Percentiles rank a stretch among this genome's conserved stretches.
Evolutionary conservation across 139 green algal genomes (phyloP).

Genomic region (Picochlorum sp.): DNA sequence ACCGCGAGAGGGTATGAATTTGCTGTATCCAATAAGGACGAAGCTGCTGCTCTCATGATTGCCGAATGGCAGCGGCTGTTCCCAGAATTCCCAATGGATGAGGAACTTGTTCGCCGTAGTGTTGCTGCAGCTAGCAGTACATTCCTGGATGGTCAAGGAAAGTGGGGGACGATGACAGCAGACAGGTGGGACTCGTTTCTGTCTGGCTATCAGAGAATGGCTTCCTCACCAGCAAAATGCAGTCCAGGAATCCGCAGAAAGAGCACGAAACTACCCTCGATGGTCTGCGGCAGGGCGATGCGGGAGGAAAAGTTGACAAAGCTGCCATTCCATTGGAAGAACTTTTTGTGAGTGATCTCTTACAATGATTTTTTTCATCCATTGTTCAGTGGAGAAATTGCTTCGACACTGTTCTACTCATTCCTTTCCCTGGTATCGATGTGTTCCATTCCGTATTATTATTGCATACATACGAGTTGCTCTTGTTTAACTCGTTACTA

Average conservation of each 20-base stretch:
- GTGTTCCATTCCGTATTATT: no score
- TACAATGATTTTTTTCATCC: constrained; percentile 31
- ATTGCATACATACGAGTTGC: no score
- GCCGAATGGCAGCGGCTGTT: neutral
- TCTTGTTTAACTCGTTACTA: no score
- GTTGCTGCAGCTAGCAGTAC: neutral
- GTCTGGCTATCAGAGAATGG: constrained; percentile 54
- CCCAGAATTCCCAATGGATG: constrained; percentile 37
- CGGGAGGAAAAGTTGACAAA: constrained; percentile 42
- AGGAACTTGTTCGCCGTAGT: neutral
- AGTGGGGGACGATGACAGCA: constrained; percentile 39
- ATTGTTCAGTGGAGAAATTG: no score
- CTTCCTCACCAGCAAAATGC: constrained; percentile 49
- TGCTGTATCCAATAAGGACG: constrained; percentile 42
- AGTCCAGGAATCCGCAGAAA: constrained; percentile 8
- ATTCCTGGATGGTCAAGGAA: neutral
- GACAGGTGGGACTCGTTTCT: constrained; percentile 56
- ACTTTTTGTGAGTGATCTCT: constrained; percentile 61
- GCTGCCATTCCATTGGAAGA: constrained; percentile 12
- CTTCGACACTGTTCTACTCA: no score
- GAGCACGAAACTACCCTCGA: constrained; percentile 38
- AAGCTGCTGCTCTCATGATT: constrained; percentile 36
- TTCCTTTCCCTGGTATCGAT: no score
- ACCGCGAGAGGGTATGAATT: constrained; percentile 45
- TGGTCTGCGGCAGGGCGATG: constrained; percentile 49